A percentile compares a stretch with the other conserved stretches of the same genome.
These are phyloP conservation scores for Astragalus membranaceus DNA, from an alignment of 306 rosid species.

Conservation along the genomic window DNA sequence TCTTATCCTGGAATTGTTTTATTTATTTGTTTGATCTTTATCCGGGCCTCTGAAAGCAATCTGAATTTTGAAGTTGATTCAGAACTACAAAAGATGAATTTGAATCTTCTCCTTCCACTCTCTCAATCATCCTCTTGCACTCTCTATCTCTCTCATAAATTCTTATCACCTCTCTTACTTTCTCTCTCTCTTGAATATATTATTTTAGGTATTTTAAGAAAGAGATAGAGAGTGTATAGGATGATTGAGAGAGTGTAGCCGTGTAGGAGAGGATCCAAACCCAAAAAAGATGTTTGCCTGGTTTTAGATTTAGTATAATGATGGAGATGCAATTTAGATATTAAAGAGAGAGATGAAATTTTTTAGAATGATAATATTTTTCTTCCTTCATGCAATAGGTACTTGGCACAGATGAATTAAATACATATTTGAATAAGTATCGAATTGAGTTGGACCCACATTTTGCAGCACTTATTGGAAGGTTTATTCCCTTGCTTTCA, in stretches of 20 bases:
- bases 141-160: too few relatives aligned
- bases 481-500: slow-evolving; percentile 34
- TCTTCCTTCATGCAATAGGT: slow-evolving; percentile 40
- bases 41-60: neutral
- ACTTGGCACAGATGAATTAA: slow-evolving; percentile 81
- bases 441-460: slow-evolving; percentile 81
- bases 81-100: neutral
- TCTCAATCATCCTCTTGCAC: too few relatives aligned
- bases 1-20: neutral
- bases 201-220: too few relatives aligned
- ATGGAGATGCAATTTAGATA: neutral
- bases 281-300: neutral
- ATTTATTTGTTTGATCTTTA: neutral
- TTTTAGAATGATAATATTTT: slow-evolving; percentile 17
- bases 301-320: neutral
- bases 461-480: slow-evolving; percentile 79
- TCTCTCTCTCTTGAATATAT: too few relatives aligned
- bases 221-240: too few relatives aligned
- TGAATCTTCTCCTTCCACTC: too few relatives aligned
- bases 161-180: too few relatives aligned
- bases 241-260: too few relatives aligned
- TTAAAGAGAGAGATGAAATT: slow-evolving; percentile 2
- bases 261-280: too few relatives aligned
- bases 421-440: slow-evolving; percentile 65
- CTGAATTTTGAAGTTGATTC: neutral